Conservation (phyloP, 2,329 filamentous ascomycete genomes). For the Arthrobotrys pseudoclavata region DNA sequence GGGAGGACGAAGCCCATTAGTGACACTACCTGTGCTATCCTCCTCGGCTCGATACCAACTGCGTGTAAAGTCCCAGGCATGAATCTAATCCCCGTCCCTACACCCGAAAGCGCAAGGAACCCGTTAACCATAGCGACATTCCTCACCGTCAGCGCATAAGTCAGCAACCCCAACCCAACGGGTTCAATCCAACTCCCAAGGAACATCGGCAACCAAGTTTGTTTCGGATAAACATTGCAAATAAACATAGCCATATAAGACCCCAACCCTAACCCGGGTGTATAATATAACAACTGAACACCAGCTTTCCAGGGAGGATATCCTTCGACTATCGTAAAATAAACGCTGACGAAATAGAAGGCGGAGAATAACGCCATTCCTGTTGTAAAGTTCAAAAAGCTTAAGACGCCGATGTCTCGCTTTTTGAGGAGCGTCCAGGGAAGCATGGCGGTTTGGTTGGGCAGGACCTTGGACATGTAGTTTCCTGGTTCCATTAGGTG, state of each 20-base stretch:
- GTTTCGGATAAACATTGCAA: slow-evolving; percentile 74
- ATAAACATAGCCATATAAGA: slow-evolving; percentile 73
- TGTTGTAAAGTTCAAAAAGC: slow-evolving; percentile 73
- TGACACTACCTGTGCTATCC: slow-evolving; percentile 73
- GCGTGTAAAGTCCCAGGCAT: slow-evolving; percentile 76
- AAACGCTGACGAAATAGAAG: slow-evolving; percentile 78
- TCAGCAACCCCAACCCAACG: slow-evolving; percentile 73
- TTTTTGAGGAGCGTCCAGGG: slow-evolving; percentile 73
- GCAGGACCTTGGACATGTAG: slow-evolving; percentile 38
- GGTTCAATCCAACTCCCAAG: slow-evolving; percentile 73
- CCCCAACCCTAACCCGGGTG: slow-evolving; percentile 74
- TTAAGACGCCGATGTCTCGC: slow-evolving; percentile 74
- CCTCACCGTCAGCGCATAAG: slow-evolving; percentile 71
- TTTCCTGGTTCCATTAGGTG: slow-evolving; percentile 71
- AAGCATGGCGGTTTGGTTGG: slow-evolving; percentile 71
- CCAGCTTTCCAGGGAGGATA: slow-evolving; percentile 71
- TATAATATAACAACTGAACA: slow-evolving; percentile 74
- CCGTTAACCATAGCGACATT: slow-evolving; percentile 72
- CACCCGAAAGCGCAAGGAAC: slow-evolving; percentile 76
- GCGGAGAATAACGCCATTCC: slow-evolving; percentile 71
- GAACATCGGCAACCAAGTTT: slow-evolving; percentile 74
- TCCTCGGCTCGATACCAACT: slow-evolving; percentile 73
- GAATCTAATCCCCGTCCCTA: slow-evolving; percentile 75
- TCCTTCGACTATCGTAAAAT: slow-evolving; percentile 75
- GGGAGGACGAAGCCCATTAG: slow-evolving; percentile 74